Percentiles rank a stretch among this genome's conserved stretches.
These are phyloP conservation scores for Datisca glomerata DNA, from an alignment of 306 rosid genomes.

Conservation along the genomic window DNA sequence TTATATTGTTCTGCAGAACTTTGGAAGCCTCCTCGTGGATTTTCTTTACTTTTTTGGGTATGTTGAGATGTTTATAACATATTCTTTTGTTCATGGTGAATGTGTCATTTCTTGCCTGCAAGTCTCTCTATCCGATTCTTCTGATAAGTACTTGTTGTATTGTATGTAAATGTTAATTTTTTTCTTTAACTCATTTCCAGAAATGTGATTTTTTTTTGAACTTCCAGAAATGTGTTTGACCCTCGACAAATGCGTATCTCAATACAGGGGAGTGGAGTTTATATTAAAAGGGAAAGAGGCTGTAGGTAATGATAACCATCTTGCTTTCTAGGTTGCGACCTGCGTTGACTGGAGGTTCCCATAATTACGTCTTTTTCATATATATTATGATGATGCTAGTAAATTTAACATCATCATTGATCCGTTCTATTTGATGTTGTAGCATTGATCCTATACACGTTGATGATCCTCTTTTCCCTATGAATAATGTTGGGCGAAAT, in stretches of 20 bases:
- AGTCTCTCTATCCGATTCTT: no score
- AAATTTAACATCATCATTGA: conserved; percentile 1
- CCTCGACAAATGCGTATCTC: conserved; percentile 95
- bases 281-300: conserved; percentile 90
- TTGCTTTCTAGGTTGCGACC: not conserved
- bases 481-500: conserved; percentile 91
- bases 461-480: conserved; percentile 88
- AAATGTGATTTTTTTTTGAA: conserved; percentile 81
- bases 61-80: conserved; percentile 10
- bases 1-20: conserved; percentile 45
- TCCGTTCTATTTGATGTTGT: conserved; percentile 19
- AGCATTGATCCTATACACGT: conserved; percentile 96
- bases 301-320: conserved; percentile 51
- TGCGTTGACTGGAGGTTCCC: not conserved
- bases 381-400: not conserved
- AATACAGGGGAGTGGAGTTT: conserved; percentile 95
- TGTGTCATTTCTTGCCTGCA: no score
- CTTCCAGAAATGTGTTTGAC: conserved; percentile 80
- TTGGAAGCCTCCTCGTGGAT: conserved; percentile 85
- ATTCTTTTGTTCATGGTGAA: not conserved
- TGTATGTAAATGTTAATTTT: not conserved
- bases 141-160: not conserved
- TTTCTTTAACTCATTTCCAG: conserved; percentile 23
- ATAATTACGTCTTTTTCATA: not conserved
- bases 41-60: conserved; percentile 95